Evolutionary conservation across 2,329 filamentous ascomycete species (phyloP), one percentile per base, ranked within the genome.

Genomic region (Hyphodiscus sp.): DNA sequence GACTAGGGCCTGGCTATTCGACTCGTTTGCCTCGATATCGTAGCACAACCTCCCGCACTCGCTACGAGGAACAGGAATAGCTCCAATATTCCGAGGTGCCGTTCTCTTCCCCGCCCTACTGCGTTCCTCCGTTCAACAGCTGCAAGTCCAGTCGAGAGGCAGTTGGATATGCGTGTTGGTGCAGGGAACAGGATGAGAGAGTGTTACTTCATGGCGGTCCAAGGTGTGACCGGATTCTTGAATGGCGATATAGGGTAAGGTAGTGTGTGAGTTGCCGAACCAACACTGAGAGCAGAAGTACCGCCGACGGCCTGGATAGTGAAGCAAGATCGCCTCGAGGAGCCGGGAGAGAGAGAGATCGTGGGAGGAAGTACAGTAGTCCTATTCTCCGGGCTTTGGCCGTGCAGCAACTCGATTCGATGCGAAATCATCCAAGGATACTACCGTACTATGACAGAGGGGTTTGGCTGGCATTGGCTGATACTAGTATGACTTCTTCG

Each of bases 121-220:
- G 55, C 55, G 52, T 53, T 43, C 30, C 52, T 50, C 55, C 55
- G 55, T 48, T 43, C 45, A 48, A 41, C 8, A 48, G 44, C 20
- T 30, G n/a, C 29, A 41, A 13, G 5, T 38, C 41, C 16, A 29
- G 15, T 47, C 49, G 45, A 23, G 6, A 26, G 42, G 18, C 42
- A 13, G 18, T 20, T 23, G 42, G 2, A 23, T 20, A 9, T 5
- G 42, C 6, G 42, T 20, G 18, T 46, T 18, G 20, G 20, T 46
- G 45, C 33, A 30, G 50, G 47, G 23, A 42, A 20, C 11, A 20
- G 20, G 26, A 43, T 47, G 11, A n/a, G 11, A 38, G 33, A n/a
- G 16, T 38, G 33, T 13, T 38, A 38, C 33, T 38, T 38, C 33
- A 38, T 38, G 5, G 33, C 13, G 33, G 33, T 38, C 16, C 11